Conservation (phyloP, 179 eudicot genomes). For the Vitellaria paradoxa region DNA sequence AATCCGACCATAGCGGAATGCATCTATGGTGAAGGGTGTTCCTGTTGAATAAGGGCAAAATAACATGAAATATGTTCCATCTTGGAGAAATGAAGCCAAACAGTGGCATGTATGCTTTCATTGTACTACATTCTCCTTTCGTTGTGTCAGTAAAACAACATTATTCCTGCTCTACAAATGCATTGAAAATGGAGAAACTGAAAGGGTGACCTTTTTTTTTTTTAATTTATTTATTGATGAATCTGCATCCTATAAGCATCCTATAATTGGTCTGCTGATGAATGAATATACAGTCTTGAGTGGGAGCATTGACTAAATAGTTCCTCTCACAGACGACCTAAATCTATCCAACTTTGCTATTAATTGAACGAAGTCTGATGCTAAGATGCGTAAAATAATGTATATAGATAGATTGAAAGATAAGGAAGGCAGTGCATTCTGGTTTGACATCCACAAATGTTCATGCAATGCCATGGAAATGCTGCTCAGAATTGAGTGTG, state of each 20-base stretch:
- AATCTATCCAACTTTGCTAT: neutral
- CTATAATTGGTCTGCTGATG: neutral
- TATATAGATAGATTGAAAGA: neutral
- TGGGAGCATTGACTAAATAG: neutral
- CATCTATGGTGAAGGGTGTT: slow-evolving; percentile 64
- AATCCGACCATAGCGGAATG: slow-evolving; percentile 54
- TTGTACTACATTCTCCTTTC: too few relatives aligned
- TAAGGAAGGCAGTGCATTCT: neutral
- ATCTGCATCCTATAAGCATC: too few relatives aligned
- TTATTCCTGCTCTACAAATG: neutral
- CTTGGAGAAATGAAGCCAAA: too few relatives aligned
- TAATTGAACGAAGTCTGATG: neutral
- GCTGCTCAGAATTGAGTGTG: neutral
- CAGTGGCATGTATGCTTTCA: too few relatives aligned
- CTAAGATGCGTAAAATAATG: neutral
- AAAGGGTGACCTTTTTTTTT: neutral
- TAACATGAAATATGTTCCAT: neutral
- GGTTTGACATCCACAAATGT: neutral
- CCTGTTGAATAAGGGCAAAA: slow-evolving; percentile 29
- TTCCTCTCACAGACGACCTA: neutral
- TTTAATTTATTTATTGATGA: neutral
- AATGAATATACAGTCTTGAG: neutral
- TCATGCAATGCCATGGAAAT: neutral
- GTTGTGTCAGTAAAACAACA: too few relatives aligned
- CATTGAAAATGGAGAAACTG: neutral